Base-by-base conservation (phyloP, 192 early-diverging fungal species). In the Coemansia sp. region DNA sequence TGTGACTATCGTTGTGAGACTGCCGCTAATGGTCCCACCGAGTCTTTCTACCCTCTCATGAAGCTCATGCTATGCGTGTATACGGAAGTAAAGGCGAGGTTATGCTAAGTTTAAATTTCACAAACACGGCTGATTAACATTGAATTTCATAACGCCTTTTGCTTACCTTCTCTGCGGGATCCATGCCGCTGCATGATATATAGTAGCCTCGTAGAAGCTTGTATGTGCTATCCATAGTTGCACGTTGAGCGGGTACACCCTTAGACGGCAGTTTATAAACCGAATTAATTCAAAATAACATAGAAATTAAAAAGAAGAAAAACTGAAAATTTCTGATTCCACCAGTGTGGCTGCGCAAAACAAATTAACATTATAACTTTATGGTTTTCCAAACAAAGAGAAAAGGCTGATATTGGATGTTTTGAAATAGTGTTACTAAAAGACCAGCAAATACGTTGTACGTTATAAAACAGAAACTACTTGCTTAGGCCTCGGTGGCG, bases 141-240 rank as follows among this genome's bases (percentile, higher is more conserved):
- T 30, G 27, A 30, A 30, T 5, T 30, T 30, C 27, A 30, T 30
- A 5, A 2, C 27, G 7, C 41, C 41, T 43, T 17, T 43, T 14
- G 44, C 25, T 5, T 62, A 72, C 76, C 63, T 72, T 79, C 49
- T 79, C 76, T 13, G 25, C 37, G n/a, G 58, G 22, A 21, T 68
- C 55, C 11, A 79, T 46, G 12, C 76, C 76, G 40, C 76, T 79
- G 41, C 69, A 79, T 1, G 76, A 79, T 47, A 79, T 62, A 33
- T 70, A 79, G 50, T 54, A 69, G 4, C 63, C 60, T 21, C 54
- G 38, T 9, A 79, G 49, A 11, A 79, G 57, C 17, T 63, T 58
- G 47, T 64, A 65, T 42, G 43, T 27, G 44, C 43, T 49, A 15
- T 33, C 22, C 43, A 57, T 57, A 48, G 22, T 24, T 25, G n/a